These are phyloP conservation scores for Colletotrichum ledebouriae DNA, from an alignment of 2,329 filamentous ascomycete genomes.

Conservation along the genomic window DNA sequence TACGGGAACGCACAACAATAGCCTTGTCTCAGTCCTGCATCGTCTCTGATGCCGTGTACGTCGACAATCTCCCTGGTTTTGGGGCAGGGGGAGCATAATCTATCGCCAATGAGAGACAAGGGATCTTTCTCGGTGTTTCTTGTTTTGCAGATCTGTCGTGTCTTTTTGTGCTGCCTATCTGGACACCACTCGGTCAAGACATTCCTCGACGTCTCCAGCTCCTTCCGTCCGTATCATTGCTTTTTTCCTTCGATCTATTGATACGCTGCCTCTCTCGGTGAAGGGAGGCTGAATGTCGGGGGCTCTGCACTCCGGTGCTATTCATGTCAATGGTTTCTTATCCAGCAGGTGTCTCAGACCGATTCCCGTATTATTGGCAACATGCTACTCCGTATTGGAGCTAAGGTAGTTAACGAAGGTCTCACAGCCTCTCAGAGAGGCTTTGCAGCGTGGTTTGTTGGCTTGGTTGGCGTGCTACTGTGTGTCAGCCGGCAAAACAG, in stretches of 20 bases:
- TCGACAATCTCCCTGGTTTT: background rate
- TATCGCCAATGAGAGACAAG: constrained; percentile 12
- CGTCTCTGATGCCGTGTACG: constrained; percentile 2
- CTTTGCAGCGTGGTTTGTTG: too few relatives aligned
- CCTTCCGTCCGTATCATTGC: background rate
- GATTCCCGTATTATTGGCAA: too few relatives aligned
- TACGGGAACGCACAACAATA: background rate
- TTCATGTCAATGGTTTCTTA: constrained; percentile 3
- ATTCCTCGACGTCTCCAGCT: constrained; percentile 2
- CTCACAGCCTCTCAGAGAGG: too few relatives aligned
- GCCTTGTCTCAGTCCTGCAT: constrained; percentile 5
- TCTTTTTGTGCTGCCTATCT: background rate
- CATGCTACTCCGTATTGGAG: too few relatives aligned
- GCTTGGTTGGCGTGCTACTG: too few relatives aligned
- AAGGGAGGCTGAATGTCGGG: background rate
- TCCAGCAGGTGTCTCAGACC: background rate
- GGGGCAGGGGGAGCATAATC: background rate
- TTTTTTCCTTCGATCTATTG: background rate
- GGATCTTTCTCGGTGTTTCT: background rate
- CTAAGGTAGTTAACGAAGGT: too few relatives aligned
- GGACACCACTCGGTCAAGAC: background rate
- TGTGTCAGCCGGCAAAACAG: too few relatives aligned
- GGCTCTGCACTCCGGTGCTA: constrained; percentile 11
- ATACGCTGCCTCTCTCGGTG: constrained; percentile 1
- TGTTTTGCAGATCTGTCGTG: background rate